Evolutionary conservation across 2,329 filamentous ascomycete species (phyloP), one percentile per base, ranked within the genome.

Genomic region (Westerdykella ornata): DNA sequence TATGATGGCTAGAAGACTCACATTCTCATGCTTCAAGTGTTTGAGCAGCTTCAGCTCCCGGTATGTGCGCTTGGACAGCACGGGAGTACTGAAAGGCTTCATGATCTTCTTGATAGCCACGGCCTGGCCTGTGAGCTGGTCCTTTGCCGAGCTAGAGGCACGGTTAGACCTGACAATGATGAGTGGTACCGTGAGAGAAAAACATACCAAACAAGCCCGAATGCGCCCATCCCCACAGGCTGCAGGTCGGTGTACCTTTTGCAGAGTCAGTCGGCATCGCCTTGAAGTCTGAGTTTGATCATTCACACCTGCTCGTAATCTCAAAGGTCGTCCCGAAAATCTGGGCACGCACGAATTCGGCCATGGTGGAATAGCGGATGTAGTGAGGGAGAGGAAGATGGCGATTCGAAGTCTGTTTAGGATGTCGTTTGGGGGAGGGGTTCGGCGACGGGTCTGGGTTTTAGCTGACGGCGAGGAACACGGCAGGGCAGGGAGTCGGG

Each of bases 71-170:
- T 98, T 98, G 44, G 92, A 92, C 36, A 98, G 77, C 44, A 98
- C 92, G 1, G 92, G 89, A n/a, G 92, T 98, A 76, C 89, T 96
- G 72, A 98, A 98, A 8, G 92, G 92, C 76, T 97, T 98, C 90
- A 98, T 97, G 65, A 98, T 98, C 80, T 98, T 98, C 80, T 98
- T 98, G 66, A 98, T 89, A 45, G 92, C 92, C 47, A 98, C 92
- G 70, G 89, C 88, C 69, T 96, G 89, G 67, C 80, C 86, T 46
- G 92, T 97, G 70, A 98, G 88, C 74, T 97, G 89, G 69, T 98
- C 92, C 72, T 88, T 90, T 44, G 92, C 92, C 51, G 92, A 97
- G 72, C 90, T 97, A 66, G 39, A 43, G 38, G 7, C 15, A 13
- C 13, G n/a, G 46, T 64, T 29, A 57, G 48, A 44, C 35, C 39